Conservation (phyloP, 371 early-diverging fungal genomes). For the Saksenaea vasiformis region DNA sequence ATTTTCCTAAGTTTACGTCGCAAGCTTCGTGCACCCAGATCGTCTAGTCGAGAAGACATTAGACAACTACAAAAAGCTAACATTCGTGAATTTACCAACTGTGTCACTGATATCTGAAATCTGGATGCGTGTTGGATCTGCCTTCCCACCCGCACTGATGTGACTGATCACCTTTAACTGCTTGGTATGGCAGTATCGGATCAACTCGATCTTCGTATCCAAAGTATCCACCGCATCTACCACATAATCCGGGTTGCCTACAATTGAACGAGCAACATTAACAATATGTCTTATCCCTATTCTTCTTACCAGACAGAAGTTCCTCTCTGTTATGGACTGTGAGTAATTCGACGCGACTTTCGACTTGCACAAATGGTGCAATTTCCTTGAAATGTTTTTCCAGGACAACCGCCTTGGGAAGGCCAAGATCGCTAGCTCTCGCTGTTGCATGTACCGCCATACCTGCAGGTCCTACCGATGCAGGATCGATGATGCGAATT, state of each 20-base stretch:
- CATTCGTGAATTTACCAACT: constrained; percentile 48
- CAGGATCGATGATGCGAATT: constrained; percentile 90
- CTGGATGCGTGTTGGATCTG: constrained; percentile 91
- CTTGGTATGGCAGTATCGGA: constrained; percentile 78
- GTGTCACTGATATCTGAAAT: constrained; percentile 91
- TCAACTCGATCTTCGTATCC: constrained; percentile 83
- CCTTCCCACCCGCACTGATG: constrained; percentile 94
- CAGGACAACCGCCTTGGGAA: constrained; percentile 78
- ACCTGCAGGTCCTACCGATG: constrained; percentile 81
- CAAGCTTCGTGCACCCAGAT: constrained; percentile 88
- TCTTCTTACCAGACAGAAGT: constrained; percentile 61
- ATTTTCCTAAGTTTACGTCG: constrained; percentile 70
- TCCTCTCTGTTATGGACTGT: constrained; percentile 57
- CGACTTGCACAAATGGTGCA: constrained; percentile 78
- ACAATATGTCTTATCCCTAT: constrained; percentile 12
- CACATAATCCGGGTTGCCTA: constrained; percentile 66
- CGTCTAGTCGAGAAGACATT: constrained; percentile 56
- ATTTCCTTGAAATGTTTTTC: constrained; percentile 68
- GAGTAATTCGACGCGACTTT: constrained; percentile 72
- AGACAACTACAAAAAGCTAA: neutral
- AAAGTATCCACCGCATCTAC: constrained; percentile 92
- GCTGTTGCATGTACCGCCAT: constrained; percentile 92
- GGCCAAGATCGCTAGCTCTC: constrained; percentile 83
- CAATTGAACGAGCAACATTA: neutral
- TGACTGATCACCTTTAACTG: constrained; percentile 77